phyloP scores from a whole-genome alignment of 176 grass and related monocot species.

The Aegilops speltoides region DNA sequence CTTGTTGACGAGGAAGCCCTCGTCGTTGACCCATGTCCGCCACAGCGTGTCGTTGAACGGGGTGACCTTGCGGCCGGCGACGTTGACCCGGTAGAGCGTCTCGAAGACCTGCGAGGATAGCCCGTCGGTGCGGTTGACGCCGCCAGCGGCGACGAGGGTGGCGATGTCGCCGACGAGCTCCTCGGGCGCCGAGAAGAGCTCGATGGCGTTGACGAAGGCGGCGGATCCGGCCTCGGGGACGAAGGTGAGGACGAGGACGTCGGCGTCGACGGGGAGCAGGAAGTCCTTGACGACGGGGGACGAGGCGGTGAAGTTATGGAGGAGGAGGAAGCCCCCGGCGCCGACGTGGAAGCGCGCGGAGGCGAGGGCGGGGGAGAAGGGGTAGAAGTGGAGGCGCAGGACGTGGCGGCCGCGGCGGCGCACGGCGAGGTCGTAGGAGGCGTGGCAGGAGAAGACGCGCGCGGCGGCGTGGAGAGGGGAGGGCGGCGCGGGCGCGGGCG shows the following conservation, averaged over 20 bases:
- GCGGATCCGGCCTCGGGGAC: constrained; percentile 55
- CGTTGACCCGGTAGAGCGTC: constrained; percentile 74
- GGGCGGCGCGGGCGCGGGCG: constrained; percentile 7
- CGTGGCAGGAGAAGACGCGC: constrained; percentile 70
- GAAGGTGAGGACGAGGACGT: constrained; percentile 65
- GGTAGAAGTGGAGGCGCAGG: constrained; percentile 96
- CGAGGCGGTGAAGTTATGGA: constrained; percentile 73
- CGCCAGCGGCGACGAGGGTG: constrained; percentile 37
- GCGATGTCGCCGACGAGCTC: constrained; percentile 73
- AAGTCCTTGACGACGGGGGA: constrained; percentile 75
- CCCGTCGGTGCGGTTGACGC: constrained; percentile 37
- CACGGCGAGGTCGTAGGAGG: constrained; percentile 72
- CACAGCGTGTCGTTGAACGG: constrained; percentile 93
- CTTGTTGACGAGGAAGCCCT: constrained; percentile 26
- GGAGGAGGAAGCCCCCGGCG: constrained; percentile 42
- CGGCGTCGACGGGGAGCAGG: constrained; percentile 57
- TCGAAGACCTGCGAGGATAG: constrained; percentile 72
- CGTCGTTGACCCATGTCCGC: constrained; percentile 90
- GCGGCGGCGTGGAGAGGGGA: constrained; percentile 65
- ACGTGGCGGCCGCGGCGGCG: constrained; percentile 63
- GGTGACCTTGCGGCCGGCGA: constrained; percentile 83
- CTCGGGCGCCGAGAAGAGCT: constrained; percentile 74
- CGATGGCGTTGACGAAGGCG: constrained; percentile 91
- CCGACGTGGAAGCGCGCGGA: constrained; percentile 80
- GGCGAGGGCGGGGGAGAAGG: constrained; percentile 54